A percentile compares a stretch with the other conserved stretches of the same genome.
These are phyloP conservation scores for Gossypium stocksii DNA, from an alignment of 345 rosid species.

Conservation along the genomic window DNA sequence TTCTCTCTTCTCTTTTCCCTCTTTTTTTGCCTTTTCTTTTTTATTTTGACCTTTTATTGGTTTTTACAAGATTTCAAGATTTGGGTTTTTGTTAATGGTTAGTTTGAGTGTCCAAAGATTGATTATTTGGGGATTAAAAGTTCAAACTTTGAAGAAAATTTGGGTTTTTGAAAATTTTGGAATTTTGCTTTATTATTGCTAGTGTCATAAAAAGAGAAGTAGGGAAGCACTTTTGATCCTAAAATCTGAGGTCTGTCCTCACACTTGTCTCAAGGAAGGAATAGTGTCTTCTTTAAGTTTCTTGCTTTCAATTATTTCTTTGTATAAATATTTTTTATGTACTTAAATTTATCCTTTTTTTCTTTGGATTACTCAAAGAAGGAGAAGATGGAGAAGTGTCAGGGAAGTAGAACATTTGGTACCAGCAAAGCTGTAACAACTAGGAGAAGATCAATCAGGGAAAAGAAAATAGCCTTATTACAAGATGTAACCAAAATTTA, in stretches of 20 bases:
- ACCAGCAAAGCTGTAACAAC: constrained; percentile 43
- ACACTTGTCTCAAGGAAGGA: constrained; percentile 56
- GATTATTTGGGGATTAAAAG: not conserved
- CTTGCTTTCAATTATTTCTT: constrained; percentile 13
- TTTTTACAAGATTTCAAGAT: constrained; percentile 11
- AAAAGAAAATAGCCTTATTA: constrained; percentile 68
- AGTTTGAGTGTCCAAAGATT: not conserved
- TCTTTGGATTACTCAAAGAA: constrained; percentile 27
- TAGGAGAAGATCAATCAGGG: constrained; percentile 61
- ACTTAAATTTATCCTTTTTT: constrained; percentile 12
- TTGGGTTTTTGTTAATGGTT: not conserved
- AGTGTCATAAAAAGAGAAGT: constrained; percentile 18
- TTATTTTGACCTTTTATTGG: constrained; percentile 11
- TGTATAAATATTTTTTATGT: constrained; percentile 3
- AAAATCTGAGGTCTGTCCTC: constrained; percentile 39
- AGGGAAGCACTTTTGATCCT: constrained; percentile 39
- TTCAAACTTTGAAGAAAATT: not conserved
- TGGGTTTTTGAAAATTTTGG: constrained; percentile 8
- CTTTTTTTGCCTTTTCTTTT: not conserved
- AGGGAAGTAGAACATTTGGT: constrained; percentile 33
- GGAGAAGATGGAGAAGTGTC: constrained; percentile 53
- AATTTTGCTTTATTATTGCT: constrained; percentile 17
- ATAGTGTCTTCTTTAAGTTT: constrained; percentile 30
- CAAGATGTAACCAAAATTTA: constrained; percentile 63
- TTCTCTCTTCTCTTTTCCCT: constrained; percentile 12